A percentile compares a stretch with the other conserved stretches of the same genome.
phyloP scores from a whole-genome alignment of 306 rosid species.

The Delonix regia region DNA sequence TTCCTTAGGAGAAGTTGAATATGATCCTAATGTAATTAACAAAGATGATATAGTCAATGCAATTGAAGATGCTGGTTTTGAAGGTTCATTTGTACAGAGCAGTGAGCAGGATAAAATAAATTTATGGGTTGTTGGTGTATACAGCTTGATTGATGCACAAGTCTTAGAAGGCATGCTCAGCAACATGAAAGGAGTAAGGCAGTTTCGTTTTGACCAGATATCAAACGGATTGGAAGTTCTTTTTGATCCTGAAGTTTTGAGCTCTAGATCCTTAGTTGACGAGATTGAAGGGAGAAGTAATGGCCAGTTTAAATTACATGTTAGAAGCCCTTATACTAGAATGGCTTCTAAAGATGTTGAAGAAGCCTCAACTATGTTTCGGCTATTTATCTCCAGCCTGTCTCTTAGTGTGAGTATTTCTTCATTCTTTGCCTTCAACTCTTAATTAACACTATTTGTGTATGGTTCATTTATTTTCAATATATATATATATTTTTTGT shows the following conservation, averaged over 20 bases:
- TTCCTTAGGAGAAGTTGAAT: constrained; percentile 88
- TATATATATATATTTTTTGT: neutral
- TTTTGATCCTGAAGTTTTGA: constrained; percentile 75
- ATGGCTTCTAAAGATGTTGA: constrained; percentile 75
- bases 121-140: constrained; percentile 60
- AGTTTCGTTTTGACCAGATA: constrained; percentile 55
- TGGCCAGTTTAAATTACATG: constrained; percentile 62
- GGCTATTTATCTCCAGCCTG: constrained; percentile 73
- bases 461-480: neutral
- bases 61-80: constrained; percentile 91
- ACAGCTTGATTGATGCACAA: constrained; percentile 56
- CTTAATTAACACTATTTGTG: constrained; percentile 7
- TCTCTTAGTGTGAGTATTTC: constrained; percentile 76
- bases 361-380: constrained; percentile 64
- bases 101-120: constrained; percentile 67
- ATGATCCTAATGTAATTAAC: constrained; percentile 57
- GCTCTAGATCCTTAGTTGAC: constrained; percentile 79
- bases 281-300: constrained; percentile 63
- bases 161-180: constrained; percentile 61
- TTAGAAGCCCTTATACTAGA: constrained; percentile 72
- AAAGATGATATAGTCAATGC: constrained; percentile 79
- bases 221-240: constrained; percentile 61
- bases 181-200: constrained; percentile 67
- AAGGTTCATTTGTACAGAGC: constrained; percentile 77
- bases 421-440: neutral